phyloP scores from a whole-genome alignment of 1,139 yeast species.

The Taphrina betulina region DNA sequence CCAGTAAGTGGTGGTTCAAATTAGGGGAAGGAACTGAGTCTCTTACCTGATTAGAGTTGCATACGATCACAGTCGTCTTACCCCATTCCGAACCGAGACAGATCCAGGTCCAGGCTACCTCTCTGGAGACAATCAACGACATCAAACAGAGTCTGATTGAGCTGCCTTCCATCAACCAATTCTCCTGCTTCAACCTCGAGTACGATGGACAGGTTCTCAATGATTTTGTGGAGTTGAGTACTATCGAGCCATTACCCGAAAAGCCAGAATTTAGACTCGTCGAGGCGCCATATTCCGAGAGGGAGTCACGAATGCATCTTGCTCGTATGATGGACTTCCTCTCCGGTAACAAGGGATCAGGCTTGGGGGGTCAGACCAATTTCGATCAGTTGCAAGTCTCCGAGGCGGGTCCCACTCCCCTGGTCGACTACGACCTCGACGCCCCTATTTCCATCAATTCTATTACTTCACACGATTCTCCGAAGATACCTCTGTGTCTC shows the following conservation, averaged over 20 bases:
- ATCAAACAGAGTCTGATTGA: conserved; percentile 59
- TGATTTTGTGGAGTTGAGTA: conserved; percentile 41
- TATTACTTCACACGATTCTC: conserved; percentile 34
- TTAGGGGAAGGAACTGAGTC: too few relatives aligned
- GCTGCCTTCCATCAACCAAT: conserved; percentile 57
- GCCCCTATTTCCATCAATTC: not conserved
- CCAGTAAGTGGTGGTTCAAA: not conserved
- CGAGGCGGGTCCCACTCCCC: conserved; percentile 29
- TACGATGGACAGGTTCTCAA: conserved; percentile 47
- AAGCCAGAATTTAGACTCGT: conserved; percentile 42
- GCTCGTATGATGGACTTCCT: conserved; percentile 51
- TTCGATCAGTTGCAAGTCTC: conserved; percentile 42
- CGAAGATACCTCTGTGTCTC: conserved; percentile 36
- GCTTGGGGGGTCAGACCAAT: conserved; percentile 48
- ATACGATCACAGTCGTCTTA: conserved; percentile 16
- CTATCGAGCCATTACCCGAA: conserved; percentile 41
- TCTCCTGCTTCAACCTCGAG: conserved; percentile 59
- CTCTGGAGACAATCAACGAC: conserved; percentile 57
- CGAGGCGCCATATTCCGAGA: conserved; percentile 51
- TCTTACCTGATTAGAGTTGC: too few relatives aligned
- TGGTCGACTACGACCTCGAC: conserved; percentile 13
- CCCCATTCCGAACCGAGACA: conserved; percentile 13
- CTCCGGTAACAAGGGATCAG: conserved; percentile 46
- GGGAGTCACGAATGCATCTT: conserved; percentile 52
- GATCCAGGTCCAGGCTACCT: conserved; percentile 25